Conservation (phyloP, 1,284 basidiomycete genomes). For the Papiliotrema fonsecae region DNA sequence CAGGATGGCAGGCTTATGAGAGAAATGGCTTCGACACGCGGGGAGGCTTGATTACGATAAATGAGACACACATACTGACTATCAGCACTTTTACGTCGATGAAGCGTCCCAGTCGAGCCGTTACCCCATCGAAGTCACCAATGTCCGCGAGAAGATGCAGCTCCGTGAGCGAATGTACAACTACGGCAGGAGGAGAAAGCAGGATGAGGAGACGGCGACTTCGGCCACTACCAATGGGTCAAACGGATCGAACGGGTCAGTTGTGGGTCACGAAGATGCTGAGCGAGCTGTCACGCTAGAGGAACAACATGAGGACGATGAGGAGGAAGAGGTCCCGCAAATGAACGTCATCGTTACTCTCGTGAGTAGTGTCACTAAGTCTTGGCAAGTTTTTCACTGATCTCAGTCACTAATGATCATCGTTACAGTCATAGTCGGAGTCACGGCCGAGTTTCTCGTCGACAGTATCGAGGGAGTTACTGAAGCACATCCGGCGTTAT, state of each 20-base stretch:
- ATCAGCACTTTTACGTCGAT: conserved; percentile 57
- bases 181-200: conserved; percentile 25
- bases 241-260: conserved; percentile 4
- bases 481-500: conserved; percentile 50
- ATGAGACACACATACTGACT: neutral
- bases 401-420: conserved; percentile 32
- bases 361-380: conserved; percentile 9
- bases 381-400: neutral
- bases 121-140: conserved; percentile 35
- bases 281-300: neutral
- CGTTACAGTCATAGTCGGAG: conserved; percentile 47
- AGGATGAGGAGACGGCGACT: conserved; percentile 25
- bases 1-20: too few species aligned
- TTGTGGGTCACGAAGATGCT: neutral
- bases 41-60: too few species aligned
- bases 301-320: conserved; percentile 23
- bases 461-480: conserved; percentile 45
- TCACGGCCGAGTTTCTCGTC: conserved; percentile 69
- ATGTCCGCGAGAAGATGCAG: conserved; percentile 14
- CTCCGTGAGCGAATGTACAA: conserved; percentile 7
- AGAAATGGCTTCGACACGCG: too few species aligned
- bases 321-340: conserved; percentile 49
- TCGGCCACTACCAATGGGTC: conserved; percentile 4
- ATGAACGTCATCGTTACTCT: conserved; percentile 53
- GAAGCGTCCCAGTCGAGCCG: conserved; percentile 35